These are phyloP conservation scores for Aspergillus melleus DNA, from an alignment of 2,329 filamentous ascomycete genomes.

Conservation along the genomic window DNA sequence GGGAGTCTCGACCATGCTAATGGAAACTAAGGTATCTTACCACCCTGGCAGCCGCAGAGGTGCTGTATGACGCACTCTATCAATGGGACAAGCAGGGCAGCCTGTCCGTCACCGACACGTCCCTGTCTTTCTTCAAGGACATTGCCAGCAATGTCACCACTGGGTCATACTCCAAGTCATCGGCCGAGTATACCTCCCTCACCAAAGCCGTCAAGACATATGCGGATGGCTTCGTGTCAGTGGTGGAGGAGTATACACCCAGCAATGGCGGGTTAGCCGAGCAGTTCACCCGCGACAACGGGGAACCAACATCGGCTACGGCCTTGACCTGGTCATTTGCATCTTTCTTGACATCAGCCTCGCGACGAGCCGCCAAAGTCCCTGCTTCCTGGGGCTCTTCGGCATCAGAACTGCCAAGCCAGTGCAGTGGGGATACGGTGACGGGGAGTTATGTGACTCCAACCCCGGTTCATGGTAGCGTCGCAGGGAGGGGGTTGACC, in stretches of 20 bases:
- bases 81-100: conserved; percentile 65
- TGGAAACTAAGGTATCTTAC: conserved; percentile 18
- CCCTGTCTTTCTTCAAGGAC: conserved; percentile 70
- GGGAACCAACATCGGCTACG: conserved; percentile 13
- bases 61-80: conserved; percentile 72
- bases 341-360: conserved; percentile 18
- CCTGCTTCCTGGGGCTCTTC: conserved; percentile 24
- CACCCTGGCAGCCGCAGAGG: conserved; percentile 73
- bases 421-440: conserved; percentile 11
- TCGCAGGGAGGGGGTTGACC: background rate
- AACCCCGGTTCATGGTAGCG: conserved; percentile 4
- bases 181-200: conserved; percentile 53
- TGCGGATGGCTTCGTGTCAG: conserved; percentile 54
- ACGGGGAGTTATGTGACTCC: conserved; percentile 12
- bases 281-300: conserved; percentile 32
- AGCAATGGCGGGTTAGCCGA: conserved; percentile 32
- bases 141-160: conserved; percentile 57
- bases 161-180: conserved; percentile 64
- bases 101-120: conserved; percentile 63
- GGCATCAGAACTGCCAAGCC: conserved; percentile 1
- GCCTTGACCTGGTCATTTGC: conserved; percentile 26
- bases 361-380: conserved; percentile 15
- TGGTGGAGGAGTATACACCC: conserved; percentile 34
- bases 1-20: background rate
- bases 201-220: conserved; percentile 62